phyloP scores from a whole-genome alignment of 208 protist genomes.

The Wallacemonas rigidus region DNA sequence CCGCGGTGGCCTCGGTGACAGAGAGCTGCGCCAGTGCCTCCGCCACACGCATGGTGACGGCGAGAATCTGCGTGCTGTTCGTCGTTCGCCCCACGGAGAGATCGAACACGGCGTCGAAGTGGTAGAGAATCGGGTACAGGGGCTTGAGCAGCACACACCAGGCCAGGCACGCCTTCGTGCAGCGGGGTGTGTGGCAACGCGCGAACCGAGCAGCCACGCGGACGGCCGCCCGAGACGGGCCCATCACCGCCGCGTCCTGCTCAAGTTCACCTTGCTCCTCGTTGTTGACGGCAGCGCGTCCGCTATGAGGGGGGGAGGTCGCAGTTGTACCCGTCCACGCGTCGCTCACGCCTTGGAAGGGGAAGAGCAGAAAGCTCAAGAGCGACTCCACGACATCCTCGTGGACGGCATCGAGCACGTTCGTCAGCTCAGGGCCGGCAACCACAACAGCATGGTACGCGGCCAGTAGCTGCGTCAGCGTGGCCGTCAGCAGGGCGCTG shows the following conservation, averaged over 20 bases:
- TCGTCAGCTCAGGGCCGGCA: conserved; percentile 55
- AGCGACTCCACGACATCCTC: conserved; percentile 45
- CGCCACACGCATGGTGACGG: conserved; percentile 38
- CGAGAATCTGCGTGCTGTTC: conserved; percentile 37
- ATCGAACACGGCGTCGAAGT: conserved; percentile 63
- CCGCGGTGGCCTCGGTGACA: conserved; percentile 18
- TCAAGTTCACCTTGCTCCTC: not conserved
- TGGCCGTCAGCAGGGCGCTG: conserved; percentile 16
- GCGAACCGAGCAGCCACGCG: conserved; percentile 48
- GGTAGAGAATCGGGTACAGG: conserved; percentile 62
- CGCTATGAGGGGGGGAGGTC: too few relatives aligned
- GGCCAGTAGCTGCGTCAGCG: conserved; percentile 58
- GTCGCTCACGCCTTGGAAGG: not conserved
- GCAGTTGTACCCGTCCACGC: not conserved
- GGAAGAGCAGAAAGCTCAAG: conserved; percentile 25
- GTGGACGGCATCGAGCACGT: conserved; percentile 24
- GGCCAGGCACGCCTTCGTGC: conserved; percentile 38
- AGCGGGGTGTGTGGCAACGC: conserved; percentile 38
- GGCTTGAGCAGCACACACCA: conserved; percentile 61
- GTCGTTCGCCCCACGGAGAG: conserved; percentile 49
- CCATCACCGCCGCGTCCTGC: conserved; percentile 6
- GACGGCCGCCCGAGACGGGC: conserved; percentile 28
- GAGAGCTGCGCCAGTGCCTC: conserved; percentile 32
- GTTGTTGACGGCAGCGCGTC: not conserved
- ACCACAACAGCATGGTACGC: conserved; percentile 66